These are phyloP conservation scores for Stenocarpella maydis DNA, from an alignment of 2,329 filamentous ascomycete species.

Conservation along the genomic window DNA sequence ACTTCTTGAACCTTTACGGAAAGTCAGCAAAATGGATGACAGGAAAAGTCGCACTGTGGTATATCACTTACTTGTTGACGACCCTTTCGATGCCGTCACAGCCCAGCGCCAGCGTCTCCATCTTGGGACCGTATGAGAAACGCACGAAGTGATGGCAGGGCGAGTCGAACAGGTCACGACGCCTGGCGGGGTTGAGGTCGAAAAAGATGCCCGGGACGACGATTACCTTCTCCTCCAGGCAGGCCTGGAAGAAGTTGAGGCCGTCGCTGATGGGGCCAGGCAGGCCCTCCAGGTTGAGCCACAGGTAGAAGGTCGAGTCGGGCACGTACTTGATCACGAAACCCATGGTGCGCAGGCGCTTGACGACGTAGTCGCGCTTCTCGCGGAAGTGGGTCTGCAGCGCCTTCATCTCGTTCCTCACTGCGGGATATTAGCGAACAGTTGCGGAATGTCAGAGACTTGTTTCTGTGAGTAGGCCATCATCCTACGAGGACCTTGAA, in stretches of 20 bases:
- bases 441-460: not conserved
- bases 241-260: constrained; percentile 95
- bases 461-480: not conserved
- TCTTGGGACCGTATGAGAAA: constrained; percentile 83
- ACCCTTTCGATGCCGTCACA: constrained; percentile 87
- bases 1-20: constrained; percentile 37
- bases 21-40: not conserved
- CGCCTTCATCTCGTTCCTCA: constrained; percentile 86
- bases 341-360: constrained; percentile 82
- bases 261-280: constrained; percentile 89
- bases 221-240: constrained; percentile 92
- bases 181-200: constrained; percentile 88
- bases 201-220: constrained; percentile 99
- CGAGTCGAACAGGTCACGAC: constrained; percentile 90
- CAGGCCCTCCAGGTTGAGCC: constrained; percentile 71
- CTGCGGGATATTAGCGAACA: constrained; percentile 44
- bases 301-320: constrained; percentile 95
- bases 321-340: constrained; percentile 86
- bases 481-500: not conserved
- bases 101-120: constrained; percentile 80
- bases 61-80: constrained; percentile 69
- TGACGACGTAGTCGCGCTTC: constrained; percentile 92
- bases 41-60: not conserved
- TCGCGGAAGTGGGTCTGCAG: constrained; percentile 88
- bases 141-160: constrained; percentile 94